Base-by-base conservation (phyloP, 2,329 filamentous ascomycete species). In the Scedosporium apiospermum region DNA sequence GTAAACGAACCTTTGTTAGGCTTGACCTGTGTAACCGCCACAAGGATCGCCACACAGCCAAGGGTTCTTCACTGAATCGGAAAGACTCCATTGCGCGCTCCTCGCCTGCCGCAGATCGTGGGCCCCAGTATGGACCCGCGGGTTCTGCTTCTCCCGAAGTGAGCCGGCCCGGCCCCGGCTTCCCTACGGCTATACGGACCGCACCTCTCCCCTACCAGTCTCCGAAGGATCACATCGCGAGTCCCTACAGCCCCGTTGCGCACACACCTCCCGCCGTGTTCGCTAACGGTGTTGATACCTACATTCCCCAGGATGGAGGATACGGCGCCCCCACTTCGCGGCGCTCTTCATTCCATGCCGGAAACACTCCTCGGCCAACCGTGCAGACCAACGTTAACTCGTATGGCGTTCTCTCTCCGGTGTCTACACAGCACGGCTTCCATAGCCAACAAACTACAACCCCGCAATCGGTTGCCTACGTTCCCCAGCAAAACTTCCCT, bases 11-110 rank as follows among this genome's bases (percentile, higher is more conserved):
- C 38, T 99, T 98, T 76, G 93, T 98, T 63, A 87, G 95, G 66
- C 91, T 96, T 67, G 95, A 99, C 74, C 81, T 99, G 64, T 92
- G 95, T 71, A 89, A 95, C 70, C 87, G 90, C 51, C 90, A 95
- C 74, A 84, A 87, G 71, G 90, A 93, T 72, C 85, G 90, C 53
- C 90, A 93, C 74, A 90, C 87, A 12, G 89, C 88, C 60, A 89
- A 90, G 70, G 89, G 89, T 59, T 91, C 89, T 18, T 87, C 90
- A 65, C 76, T 92, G 62, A 88, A 88, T 71, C 86, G 88, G 63
- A 90, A 89, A 74, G 89, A 92, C 71, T 64, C 62, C 44, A 63
- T 64, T 26, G 63, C 60, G 14, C 63, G 55, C 14, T 62, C 63
- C 16, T 85, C 71, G 6, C 71, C 73, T 64, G 68, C 67, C 3